Evolutionary conservation across 2,329 filamentous ascomycete genomes (phyloP), one percentile per base, ranked within the genome.

Genomic region (Fusarium marasasianum): DNA sequence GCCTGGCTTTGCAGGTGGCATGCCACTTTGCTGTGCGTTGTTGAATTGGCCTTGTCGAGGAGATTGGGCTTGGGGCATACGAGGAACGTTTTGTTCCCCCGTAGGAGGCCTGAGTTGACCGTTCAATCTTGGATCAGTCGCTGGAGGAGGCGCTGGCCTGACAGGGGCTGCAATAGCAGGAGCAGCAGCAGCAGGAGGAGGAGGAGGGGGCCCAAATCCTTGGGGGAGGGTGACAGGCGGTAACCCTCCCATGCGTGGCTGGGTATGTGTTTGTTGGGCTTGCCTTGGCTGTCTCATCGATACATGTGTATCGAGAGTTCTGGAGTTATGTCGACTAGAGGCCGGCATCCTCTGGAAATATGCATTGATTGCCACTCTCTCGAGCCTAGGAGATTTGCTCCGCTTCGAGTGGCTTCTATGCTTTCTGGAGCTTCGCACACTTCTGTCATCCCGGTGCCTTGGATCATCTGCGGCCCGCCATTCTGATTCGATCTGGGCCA

Each of bases 401-500:
- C 58, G 56, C 37, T 51, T 75, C 24, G 59, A 71, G 37, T 63
- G 58, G 6, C 63, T 57, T 20, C 43, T 47, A 24, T 75, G 54
- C 45, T 69, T 78, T 60, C 70, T 77, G 22, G 69, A 68, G 40
- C 74, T 73, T n/a, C 69, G 76, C 15, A 66, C 62, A 31, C 71
- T 73, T 33, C 72, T 74, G 29, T 70, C 72, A 37, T 73, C 70
- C 29, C 66, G 77, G 50, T 71, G 62, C 31, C 69, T 78, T 40
- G 43, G 44, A 38, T 77, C 73, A 18, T 73, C 71, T 29, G 82
- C 70, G 43, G 76, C 74, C 59, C 77, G 81, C 8, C 82, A 73
- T 62, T 83, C 80, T 33, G 82, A 82, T 43, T 87, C 83, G 12
- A 88, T 77, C 75, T 88, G 87, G 20, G 79, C 83, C 9, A 89